Evolutionary conservation across 148 eudicot genomes (phyloP).

Genomic region (Suaeda aralocaspica): DNA sequence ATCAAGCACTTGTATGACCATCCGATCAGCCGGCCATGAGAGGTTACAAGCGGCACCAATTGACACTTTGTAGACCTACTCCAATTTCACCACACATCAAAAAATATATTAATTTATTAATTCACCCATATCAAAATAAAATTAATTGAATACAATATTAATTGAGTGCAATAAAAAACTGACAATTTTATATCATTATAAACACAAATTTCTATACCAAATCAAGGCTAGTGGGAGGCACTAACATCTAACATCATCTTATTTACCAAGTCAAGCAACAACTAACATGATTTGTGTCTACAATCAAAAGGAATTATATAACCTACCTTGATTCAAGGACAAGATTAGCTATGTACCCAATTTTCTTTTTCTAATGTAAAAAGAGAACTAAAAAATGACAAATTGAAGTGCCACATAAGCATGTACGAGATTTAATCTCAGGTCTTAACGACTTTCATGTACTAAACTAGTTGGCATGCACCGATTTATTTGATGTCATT

Average conservation of each 20-base stretch:
- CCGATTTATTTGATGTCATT: no score
- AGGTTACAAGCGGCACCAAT: constrained; percentile 97
- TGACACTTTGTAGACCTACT: constrained; percentile 86
- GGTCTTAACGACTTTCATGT: no score
- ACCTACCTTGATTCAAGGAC: no score
- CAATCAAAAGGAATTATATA: not conserved
- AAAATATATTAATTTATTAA: no score
- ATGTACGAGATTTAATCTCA: no score
- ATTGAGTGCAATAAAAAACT: not conserved
- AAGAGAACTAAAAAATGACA: no score
- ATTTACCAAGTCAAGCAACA: constrained; percentile 18
- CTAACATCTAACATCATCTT: constrained; percentile 6
- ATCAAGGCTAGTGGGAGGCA: constrained; percentile 17
- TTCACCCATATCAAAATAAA: no score
- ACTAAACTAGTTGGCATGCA: no score
- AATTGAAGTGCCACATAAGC: no score
- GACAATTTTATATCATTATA: not conserved
- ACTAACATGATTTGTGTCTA: constrained; percentile 3
- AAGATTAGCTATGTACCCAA: no score
- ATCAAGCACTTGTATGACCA: constrained; percentile 88
- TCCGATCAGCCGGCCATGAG: constrained; percentile 83
- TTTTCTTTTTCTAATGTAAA: no score
- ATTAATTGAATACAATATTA: no score
- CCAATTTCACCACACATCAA: not conserved
- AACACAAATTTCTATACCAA: constrained; percentile 17